Conservation (phyloP, 495 filamentous ascomycete genomes). For the Aspergillus funiculosus region DNA sequence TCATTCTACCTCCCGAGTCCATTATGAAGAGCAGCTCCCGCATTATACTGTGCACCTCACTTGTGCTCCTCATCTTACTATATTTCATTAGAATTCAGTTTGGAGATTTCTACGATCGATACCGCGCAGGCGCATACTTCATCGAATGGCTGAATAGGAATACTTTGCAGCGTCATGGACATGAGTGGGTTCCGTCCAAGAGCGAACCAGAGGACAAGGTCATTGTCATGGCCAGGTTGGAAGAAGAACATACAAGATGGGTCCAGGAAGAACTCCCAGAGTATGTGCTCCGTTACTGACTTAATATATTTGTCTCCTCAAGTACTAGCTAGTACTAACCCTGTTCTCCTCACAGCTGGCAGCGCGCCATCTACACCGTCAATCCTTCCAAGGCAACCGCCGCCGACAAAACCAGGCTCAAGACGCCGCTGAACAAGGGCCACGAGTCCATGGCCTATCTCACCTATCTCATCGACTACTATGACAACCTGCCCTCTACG, state of each 20-base stretch:
- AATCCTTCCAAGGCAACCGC: conserved; percentile 50
- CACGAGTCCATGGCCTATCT: conserved; percentile 73
- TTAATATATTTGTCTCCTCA: conserved; percentile 7
- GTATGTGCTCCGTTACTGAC: conserved; percentile 21
- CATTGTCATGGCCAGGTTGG: conserved; percentile 56
- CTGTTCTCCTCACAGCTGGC: conserved; percentile 45
- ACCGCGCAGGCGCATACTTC: conserved; percentile 41
- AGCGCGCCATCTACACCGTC: conserved; percentile 59
- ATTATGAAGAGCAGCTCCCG: conserved; percentile 39
- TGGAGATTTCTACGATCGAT: conserved; percentile 40
- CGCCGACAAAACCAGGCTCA: conserved; percentile 36
- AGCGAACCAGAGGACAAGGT: conserved; percentile 32
- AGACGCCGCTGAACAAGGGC: conserved; percentile 56
- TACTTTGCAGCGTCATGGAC: conserved; percentile 7
- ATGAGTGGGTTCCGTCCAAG: conserved; percentile 8
- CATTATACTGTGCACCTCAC: conserved; percentile 27
- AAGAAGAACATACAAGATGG: conserved; percentile 56
- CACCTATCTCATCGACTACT: conserved; percentile 66
- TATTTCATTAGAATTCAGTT: conserved; percentile 35
- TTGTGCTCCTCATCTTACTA: conserved; percentile 30
- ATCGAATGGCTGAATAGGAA: conserved; percentile 29
- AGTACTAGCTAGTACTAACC: too few species aligned
- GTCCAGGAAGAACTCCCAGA: conserved; percentile 50
- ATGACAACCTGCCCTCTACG: conserved; percentile 60
- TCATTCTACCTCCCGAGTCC: conserved; percentile 2